Percentiles rank a stretch among this genome's conserved stretches.
phyloP scores from a whole-genome alignment of 257 asterid genomes.

The Striga asiatica region DNA sequence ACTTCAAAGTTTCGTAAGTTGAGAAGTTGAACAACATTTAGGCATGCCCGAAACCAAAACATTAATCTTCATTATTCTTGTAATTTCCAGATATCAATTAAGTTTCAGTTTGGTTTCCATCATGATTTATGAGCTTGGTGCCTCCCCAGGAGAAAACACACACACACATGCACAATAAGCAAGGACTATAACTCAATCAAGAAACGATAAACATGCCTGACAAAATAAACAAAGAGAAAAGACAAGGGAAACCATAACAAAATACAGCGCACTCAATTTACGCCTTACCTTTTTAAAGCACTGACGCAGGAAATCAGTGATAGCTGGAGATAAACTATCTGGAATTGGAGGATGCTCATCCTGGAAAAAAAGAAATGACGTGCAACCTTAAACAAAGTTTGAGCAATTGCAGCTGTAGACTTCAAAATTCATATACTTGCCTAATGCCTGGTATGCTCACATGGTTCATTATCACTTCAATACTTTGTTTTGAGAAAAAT shows the following conservation, averaged over 20 bases:
- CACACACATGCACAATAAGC: neutral
- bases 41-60: neutral
- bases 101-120: neutral
- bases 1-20: neutral
- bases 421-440: constrained; percentile 7
- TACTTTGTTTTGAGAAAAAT: neutral
- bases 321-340: constrained; percentile 47
- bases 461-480: constrained; percentile 2
- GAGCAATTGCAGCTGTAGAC: constrained; percentile 4
- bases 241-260: constrained; percentile 3
- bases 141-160: neutral
- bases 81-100: neutral
- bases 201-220: constrained; percentile 2
- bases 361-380: constrained; percentile 28
- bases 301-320: constrained; percentile 53
- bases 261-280: neutral
- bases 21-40: neutral
- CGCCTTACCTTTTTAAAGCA: constrained; percentile 62
- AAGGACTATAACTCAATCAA: neutral
- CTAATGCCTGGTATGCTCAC: constrained; percentile 3
- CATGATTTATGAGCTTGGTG: neutral
- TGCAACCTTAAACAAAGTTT: constrained; percentile 12
- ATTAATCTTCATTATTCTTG: neutral
- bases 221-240: neutral
- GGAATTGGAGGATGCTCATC: constrained; percentile 68